Base-by-base conservation (phyloP, 2,329 filamentous ascomycete species). In the Colletotrichum sojae region DNA sequence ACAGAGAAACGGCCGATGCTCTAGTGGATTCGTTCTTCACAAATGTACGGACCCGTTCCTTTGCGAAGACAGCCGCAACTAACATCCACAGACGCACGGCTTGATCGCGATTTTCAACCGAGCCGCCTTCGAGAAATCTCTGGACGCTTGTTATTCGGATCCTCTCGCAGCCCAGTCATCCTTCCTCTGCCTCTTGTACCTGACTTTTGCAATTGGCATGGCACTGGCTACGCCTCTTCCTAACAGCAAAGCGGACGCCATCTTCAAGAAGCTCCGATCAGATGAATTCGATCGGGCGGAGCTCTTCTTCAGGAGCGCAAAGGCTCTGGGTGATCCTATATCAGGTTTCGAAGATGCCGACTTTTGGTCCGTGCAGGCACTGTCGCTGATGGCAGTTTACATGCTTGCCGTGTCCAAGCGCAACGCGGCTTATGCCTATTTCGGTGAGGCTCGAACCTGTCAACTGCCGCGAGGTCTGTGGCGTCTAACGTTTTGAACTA, bases 341-440 rank as follows among this genome's bases (percentile, higher is more conserved):
- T 77, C 79, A 3, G 83, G 87, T 0, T 85, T 90, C 55, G 89
- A 91, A 73, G 87, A 91, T 73, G 87, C 86, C 22, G 86, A 90
- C 63, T 86, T 92, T 67, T 91, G 89, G 87, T 88, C 88, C 13
- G 84, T 92, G 54, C 89, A 92, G 74, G 88, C 89, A 2, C 79
- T 91, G 51, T 78, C 88, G 0, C 78, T 92, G 43, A 91, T 92
- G 86, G 84, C 89, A 0, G 77, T 91, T 2, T 92, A 91, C 73
- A 89, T 87, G 85, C 78, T 92, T 16, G 83, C 85, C 2, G 83
- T 89, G 15, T 89, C 89, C 1, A 90, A 87, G 76, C 82, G 88
- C 16, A 91, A 91, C 72, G 86, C 88, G 5, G 88, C 90, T 0
- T 91, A 90, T 77, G 83, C 85, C 16, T 89, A 91, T 67, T 83